phyloP scores from a whole-genome alignment of 2,329 filamentous ascomycete species.

The Curvularia verruculosa region DNA sequence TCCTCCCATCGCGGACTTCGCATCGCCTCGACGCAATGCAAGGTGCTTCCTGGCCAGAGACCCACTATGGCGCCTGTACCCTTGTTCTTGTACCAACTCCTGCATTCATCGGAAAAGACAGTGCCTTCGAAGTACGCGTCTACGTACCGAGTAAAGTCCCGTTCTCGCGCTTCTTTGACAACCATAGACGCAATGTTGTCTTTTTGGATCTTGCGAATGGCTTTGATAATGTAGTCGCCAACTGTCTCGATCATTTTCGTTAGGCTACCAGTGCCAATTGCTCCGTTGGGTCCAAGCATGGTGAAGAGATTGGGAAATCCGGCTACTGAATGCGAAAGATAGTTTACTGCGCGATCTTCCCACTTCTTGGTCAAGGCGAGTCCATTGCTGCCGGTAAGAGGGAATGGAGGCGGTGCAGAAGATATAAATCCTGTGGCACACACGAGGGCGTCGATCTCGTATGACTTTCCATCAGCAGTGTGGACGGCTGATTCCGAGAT shows the following conservation, averaged over 20 bases:
- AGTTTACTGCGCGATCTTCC: constrained; percentile 40
- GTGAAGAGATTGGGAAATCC: constrained; percentile 51
- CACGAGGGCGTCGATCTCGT: constrained; percentile 53
- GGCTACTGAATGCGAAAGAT: constrained; percentile 39
- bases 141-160: constrained; percentile 40
- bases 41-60: constrained; percentile 43
- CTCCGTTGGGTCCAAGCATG: constrained; percentile 52
- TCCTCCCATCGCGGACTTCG: constrained; percentile 46
- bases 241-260: constrained; percentile 52
- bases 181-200: constrained; percentile 51
- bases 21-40: constrained; percentile 44
- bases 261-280: constrained; percentile 49
- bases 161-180: constrained; percentile 32
- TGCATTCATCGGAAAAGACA: constrained; percentile 43
- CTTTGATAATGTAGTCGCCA: constrained; percentile 49
- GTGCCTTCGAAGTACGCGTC: constrained; percentile 45
- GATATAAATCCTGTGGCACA: constrained; percentile 55
- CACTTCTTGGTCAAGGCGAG: constrained; percentile 44
- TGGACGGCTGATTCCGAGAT: constrained; percentile 49
- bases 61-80: constrained; percentile 37
- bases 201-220: constrained; percentile 52
- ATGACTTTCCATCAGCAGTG: constrained; percentile 49
- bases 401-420: constrained; percentile 49
- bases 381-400: constrained; percentile 39
- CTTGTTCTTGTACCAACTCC: constrained; percentile 46